Conservation (phyloP, 2,329 filamentous ascomycete genomes). For the Fusarium odoratissimum region DNA sequence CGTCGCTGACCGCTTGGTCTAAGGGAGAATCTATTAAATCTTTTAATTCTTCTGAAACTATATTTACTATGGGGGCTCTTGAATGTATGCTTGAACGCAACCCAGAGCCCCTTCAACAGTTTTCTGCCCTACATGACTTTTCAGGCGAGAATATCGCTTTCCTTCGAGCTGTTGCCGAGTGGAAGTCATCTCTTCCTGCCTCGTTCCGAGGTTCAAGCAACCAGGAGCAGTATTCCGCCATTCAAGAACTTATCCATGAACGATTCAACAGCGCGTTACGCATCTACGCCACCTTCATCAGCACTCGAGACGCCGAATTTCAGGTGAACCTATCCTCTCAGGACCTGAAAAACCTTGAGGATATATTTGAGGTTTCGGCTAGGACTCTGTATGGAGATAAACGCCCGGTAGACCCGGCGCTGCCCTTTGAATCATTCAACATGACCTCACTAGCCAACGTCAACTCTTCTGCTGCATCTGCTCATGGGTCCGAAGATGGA, state of each 20-base stretch:
- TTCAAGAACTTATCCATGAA: constrained; percentile 47
- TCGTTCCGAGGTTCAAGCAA: not conserved
- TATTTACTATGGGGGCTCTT: constrained; percentile 70
- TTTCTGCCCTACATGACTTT: constrained; percentile 73
- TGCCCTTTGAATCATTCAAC: constrained; percentile 49
- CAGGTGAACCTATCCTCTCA: constrained; percentile 71
- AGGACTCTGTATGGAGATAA: constrained; percentile 54
- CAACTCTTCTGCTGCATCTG: not conserved
- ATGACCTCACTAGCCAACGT: not conserved
- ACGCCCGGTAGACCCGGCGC: constrained; percentile 50
- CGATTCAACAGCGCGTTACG: constrained; percentile 68
- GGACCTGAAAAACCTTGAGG: constrained; percentile 63
- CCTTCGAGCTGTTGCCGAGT: constrained; percentile 67
- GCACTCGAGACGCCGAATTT: constrained; percentile 69
- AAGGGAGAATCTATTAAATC: not conserved
- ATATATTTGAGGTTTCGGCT: constrained; percentile 66
- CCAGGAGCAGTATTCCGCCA: not conserved
- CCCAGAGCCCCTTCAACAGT: constrained; percentile 68
- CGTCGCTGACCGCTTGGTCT: not conserved
- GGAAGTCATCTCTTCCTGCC: constrained; percentile 56
- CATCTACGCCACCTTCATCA: constrained; percentile 72
- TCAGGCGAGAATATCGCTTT: constrained; percentile 78
- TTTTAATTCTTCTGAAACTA: not conserved
- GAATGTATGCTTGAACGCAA: constrained; percentile 69
- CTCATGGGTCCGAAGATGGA: not conserved